Percentiles rank a stretch among this genome's conserved stretches.
Evolutionary conservation across 352 stramenopile species (phyloP).

Genomic region (Phytophthora europaea): DNA sequence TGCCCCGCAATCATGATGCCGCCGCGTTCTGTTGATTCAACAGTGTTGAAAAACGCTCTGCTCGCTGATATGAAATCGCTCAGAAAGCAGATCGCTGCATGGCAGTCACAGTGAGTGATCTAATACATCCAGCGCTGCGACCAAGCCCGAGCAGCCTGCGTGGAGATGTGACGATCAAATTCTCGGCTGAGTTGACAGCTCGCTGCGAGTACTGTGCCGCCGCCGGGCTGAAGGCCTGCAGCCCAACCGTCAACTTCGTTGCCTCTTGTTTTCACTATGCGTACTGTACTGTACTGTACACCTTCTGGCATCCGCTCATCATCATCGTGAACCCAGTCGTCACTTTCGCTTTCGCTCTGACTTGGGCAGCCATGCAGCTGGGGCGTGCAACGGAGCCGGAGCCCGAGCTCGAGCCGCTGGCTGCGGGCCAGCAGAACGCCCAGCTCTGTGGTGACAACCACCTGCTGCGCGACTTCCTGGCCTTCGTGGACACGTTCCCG

Average conservation of each 20-base stretch:
- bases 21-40: too few relatives aligned
- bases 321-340: slow-evolving; percentile 10
- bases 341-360: slow-evolving; percentile 24
- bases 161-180: background rate
- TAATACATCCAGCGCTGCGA: too few relatives aligned
- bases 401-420: slow-evolving; percentile 17
- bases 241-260: background rate
- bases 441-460: slow-evolving; percentile 1
- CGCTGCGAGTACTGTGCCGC: background rate
- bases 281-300: background rate
- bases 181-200: background rate
- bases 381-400: background rate
- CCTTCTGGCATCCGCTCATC: background rate
- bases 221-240: background rate
- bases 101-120: too few relatives aligned
- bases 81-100: too few relatives aligned
- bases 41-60: too few relatives aligned
- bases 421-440: background rate
- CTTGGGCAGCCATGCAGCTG: slow-evolving; percentile 5
- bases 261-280: background rate
- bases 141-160: too few relatives aligned
- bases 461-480: slow-evolving; percentile 25
- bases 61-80: too few relatives aligned
- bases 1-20: too few relatives aligned
- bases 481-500: slow-evolving; percentile 42